Evolutionary conservation across 805 yeast species (phyloP).

Genomic region (Candida krabiensis): DNA sequence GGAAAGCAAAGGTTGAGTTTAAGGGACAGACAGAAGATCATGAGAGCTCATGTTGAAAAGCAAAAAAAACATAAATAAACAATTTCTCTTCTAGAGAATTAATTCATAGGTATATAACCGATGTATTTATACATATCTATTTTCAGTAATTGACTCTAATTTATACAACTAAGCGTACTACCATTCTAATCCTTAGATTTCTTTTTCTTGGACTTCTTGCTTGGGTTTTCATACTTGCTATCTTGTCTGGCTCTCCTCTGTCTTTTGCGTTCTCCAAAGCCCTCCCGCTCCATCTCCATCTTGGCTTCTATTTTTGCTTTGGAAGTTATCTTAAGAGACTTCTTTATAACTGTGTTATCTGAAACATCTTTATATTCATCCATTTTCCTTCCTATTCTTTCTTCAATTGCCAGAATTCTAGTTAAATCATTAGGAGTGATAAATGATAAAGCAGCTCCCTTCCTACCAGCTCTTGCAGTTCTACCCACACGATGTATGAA

Average conservation of each 20-base stretch:
- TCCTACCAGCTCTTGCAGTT: constrained; percentile 95
- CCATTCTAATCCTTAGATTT: not conserved
- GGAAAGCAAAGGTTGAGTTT: constrained; percentile 90
- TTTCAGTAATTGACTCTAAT: too few species aligned
- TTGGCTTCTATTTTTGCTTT: constrained; percentile 87
- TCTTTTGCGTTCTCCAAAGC: constrained; percentile 66
- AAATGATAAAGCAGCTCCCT: constrained; percentile 79
- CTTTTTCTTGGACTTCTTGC: constrained; percentile 2
- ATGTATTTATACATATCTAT: too few species aligned
- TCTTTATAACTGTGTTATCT: constrained; percentile 76
- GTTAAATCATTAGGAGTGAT: constrained; percentile 84
- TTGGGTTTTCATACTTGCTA: not conserved
- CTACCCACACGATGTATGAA: constrained; percentile 90
- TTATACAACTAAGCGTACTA: too few species aligned
- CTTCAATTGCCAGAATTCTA: constrained; percentile 83
- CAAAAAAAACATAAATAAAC: constrained; percentile 80
- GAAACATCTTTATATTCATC: constrained; percentile 66
- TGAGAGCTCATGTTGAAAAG: constrained; percentile 82
- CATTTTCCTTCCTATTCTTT: constrained; percentile 78
- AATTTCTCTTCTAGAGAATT: too few species aligned
- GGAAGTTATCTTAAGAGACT: constrained; percentile 66
- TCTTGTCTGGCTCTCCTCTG: constrained; percentile 17
- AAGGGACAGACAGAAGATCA: constrained; percentile 84
- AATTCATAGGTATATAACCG: too few species aligned
- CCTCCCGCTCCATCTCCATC: constrained; percentile 91